phyloP scores from a whole-genome alignment of 768 basidiomycete genomes.

The Amanita pseudoporphyria region DNA sequence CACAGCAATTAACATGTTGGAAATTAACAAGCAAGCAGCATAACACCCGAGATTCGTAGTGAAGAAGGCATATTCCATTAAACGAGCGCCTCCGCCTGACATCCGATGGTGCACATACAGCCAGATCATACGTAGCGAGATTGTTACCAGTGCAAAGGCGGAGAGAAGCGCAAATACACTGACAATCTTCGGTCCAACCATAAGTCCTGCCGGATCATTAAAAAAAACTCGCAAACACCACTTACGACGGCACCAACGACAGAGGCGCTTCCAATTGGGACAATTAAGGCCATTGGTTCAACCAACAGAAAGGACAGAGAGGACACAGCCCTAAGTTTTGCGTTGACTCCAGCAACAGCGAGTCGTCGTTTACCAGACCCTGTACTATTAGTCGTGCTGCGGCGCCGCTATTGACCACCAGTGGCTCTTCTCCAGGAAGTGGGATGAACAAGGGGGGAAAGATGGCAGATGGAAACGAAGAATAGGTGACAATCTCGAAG shows the following conservation, averaged over 20 bases:
- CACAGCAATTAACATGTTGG: conserved; percentile 17
- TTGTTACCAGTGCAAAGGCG: conserved; percentile 39
- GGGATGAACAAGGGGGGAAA: neutral
- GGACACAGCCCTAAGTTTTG: neutral
- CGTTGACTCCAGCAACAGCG: neutral
- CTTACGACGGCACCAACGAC: conserved; percentile 27
- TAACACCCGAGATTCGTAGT: conserved; percentile 65
- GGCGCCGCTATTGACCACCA: no score
- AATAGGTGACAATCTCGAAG: neutral
- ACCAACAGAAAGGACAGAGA: neutral
- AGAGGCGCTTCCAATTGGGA: neutral
- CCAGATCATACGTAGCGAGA: conserved; percentile 39
- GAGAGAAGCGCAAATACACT: conserved; percentile 47
- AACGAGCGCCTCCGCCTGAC: conserved; percentile 15
- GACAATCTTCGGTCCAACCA: conserved; percentile 25
- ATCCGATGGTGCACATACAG: conserved; percentile 29
- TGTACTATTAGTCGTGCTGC: neutral
- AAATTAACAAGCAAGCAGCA: conserved; percentile 50
- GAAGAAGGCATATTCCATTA: conserved; percentile 53
- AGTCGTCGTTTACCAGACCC: neutral
- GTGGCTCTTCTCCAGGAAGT: neutral
- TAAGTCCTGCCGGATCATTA: neutral
- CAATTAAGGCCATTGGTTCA: neutral
- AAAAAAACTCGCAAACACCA: conserved; percentile 1
- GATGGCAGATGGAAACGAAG: neutral